phyloP scores from a whole-genome alignment of 192 early-diverging fungal species.

The Coemansia brasiliensis region DNA sequence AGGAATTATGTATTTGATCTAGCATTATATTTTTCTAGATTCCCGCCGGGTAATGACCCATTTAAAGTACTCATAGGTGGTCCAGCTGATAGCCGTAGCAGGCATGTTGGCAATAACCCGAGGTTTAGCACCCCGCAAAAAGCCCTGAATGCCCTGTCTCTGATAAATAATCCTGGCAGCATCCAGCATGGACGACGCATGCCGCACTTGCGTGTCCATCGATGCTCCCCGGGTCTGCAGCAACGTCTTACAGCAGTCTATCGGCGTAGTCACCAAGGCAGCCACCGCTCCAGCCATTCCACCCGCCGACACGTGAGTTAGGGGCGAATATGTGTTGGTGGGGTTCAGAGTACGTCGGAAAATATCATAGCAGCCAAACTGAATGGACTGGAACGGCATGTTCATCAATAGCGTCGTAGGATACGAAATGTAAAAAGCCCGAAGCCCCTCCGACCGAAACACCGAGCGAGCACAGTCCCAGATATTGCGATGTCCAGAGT shows the following conservation, averaged over 20 bases:
- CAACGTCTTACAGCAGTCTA: slow-evolving; percentile 97
- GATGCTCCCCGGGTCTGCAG: slow-evolving; percentile 88
- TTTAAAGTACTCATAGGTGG: slow-evolving; percentile 85
- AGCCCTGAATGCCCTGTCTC: slow-evolving; percentile 73
- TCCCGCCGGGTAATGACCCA: slow-evolving; percentile 62
- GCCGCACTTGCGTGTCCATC: slow-evolving; percentile 66
- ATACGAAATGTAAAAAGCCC: slow-evolving; percentile 90
- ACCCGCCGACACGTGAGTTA: slow-evolving; percentile 82
- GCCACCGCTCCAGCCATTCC: slow-evolving; percentile 88
- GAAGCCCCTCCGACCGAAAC: slow-evolving; percentile 71
- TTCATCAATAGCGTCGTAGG: slow-evolving; percentile 94
- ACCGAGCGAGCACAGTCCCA: slow-evolving; percentile 70
- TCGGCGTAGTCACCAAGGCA: slow-evolving; percentile 83
- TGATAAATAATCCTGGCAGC: slow-evolving; percentile 77
- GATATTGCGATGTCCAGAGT: slow-evolving; percentile 69
- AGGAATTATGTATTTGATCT: neutral
- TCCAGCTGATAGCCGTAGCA: slow-evolving; percentile 93
- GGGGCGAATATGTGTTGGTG: slow-evolving; percentile 76
- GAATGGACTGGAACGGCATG: slow-evolving; percentile 92
- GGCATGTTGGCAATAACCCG: slow-evolving; percentile 90
- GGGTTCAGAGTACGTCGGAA: slow-evolving; percentile 84
- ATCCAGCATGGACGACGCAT: slow-evolving; percentile 68
- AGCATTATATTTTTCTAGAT: neutral
- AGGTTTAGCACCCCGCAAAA: slow-evolving; percentile 76
- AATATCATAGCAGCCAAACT: slow-evolving; percentile 91